Percentiles rank a stretch among this genome's conserved stretches.
Evolutionary conservation across 2,329 filamentous ascomycete species (phyloP).

Genomic region (Venturia asperata): DNA sequence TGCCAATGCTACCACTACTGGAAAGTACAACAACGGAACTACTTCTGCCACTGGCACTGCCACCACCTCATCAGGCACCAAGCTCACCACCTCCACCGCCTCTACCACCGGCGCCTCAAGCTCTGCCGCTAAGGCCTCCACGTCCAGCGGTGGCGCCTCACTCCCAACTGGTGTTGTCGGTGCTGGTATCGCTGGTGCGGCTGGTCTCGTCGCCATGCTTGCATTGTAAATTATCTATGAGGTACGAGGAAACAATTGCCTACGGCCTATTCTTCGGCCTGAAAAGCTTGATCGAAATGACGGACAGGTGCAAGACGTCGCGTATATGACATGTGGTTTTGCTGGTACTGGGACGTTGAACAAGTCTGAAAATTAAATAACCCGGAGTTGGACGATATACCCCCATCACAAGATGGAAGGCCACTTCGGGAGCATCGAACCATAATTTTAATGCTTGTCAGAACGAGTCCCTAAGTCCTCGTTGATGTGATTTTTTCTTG

Average conservation of each 20-base stretch:
- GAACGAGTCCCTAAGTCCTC: too few relatives aligned
- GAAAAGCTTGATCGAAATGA: background rate
- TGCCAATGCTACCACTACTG: constrained; percentile 19
- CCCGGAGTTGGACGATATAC: background rate
- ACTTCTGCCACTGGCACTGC: background rate
- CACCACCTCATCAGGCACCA: constrained; percentile 22
- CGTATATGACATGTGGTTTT: background rate
- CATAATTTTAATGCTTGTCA: background rate
- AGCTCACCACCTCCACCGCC: constrained; percentile 21
- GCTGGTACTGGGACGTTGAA: background rate
- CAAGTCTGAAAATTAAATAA: background rate
- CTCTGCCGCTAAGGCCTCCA: constrained; percentile 13
- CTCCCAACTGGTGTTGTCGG: constrained; percentile 34
- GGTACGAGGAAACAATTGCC: too few relatives aligned
- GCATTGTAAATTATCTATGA: constrained; percentile 31
- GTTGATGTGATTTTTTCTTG: too few relatives aligned
- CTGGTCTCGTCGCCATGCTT: constrained; percentile 39
- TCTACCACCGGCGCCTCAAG: constrained; percentile 19
- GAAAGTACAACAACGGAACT: background rate
- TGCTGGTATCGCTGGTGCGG: constrained; percentile 34
- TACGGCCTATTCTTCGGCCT: background rate
- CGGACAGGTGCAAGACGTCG: background rate
- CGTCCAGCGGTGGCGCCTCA: constrained; percentile 26
- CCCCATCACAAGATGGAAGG: background rate
- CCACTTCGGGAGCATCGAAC: background rate